phyloP scores from a whole-genome alignment of 2,329 filamentous ascomycete genomes.

The Penicillium concentricum region DNA sequence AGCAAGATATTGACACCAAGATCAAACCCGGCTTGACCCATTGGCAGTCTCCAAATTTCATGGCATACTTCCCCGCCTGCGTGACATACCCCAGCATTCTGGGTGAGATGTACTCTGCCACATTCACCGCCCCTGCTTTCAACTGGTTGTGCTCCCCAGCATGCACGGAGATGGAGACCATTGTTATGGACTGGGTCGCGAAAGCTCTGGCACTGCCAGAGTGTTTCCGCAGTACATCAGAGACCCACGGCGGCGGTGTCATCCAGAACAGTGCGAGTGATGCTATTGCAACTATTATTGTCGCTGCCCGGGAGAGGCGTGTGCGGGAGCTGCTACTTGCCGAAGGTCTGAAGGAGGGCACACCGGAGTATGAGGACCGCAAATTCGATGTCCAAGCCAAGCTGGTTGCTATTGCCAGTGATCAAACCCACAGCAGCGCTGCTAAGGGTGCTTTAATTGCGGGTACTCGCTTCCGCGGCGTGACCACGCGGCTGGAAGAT shows the following conservation, averaged over 20 bases:
- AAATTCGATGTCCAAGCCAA: slow-evolving; percentile 65
- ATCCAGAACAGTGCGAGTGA: slow-evolving; percentile 91
- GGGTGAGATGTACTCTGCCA: slow-evolving; percentile 86
- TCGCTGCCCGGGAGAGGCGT: slow-evolving; percentile 80
- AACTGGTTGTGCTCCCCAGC: slow-evolving; percentile 96
- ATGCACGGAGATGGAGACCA: slow-evolving; percentile 88
- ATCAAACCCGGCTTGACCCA: slow-evolving; percentile 92
- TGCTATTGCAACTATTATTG: slow-evolving; percentile 80
- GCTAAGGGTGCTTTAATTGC: slow-evolving; percentile 85
- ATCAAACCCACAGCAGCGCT: slow-evolving; percentile 77
- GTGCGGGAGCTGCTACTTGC: slow-evolving; percentile 59
- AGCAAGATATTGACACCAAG: slow-evolving; percentile 76
- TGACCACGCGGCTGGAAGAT: slow-evolving; percentile 62
- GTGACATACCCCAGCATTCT: slow-evolving; percentile 81
- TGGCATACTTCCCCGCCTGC: slow-evolving; percentile 89
- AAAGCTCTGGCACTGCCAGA: slow-evolving; percentile 70
- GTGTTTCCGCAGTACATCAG: slow-evolving; percentile 69
- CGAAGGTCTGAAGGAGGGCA: slow-evolving; percentile 46
- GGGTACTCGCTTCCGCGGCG: slow-evolving; percentile 74
- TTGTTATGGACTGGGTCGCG: slow-evolving; percentile 89
- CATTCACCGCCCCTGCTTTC: slow-evolving; percentile 87
- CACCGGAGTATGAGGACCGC: slow-evolving; percentile 66
- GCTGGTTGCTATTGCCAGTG: slow-evolving; percentile 77
- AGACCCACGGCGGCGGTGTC: slow-evolving; percentile 73
- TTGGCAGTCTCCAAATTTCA: slow-evolving; percentile 92